Evolutionary conservation across 768 basidiomycete species (phyloP), one percentile per base, ranked within the genome.

Genomic region (Cubamyces sp.): DNA sequence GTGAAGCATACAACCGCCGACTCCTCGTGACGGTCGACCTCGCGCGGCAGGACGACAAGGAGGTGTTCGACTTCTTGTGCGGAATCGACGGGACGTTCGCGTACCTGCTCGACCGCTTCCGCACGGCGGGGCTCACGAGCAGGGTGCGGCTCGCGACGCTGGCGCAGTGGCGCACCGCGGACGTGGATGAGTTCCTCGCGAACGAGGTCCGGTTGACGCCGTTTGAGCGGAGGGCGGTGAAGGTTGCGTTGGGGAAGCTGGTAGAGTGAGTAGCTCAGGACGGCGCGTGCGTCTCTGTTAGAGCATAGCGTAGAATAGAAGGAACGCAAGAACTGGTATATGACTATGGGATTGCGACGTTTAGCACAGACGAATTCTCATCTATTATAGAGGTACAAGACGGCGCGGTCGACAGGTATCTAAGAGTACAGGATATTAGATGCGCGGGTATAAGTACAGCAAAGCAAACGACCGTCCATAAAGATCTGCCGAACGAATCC

Each of bases 381-480:
- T 56, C 54, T 56, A 56, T 56, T n/a, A 39, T 19, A 21, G 21
- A 55, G 30, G 23, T 46, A 56, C 54, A 56, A 21, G 16, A 46
- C 54, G 25, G 21, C 52, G 16, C 42, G 18, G n/a, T 56, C 43
- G 45, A 46, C 43, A 47, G 54, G 54, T 43, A 56, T 45, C 37
- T 56, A 56, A 7, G 28, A 30, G 28, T 46, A 55, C 54, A 56
- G 43, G 54, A 28, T 56, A 56, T 46, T 46, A 56, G 43, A 37
- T 56, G 47, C 34, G 9, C 11, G 43, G 54, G 54, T 56, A 56
- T 56, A 56, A 56, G 54, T 56, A 56, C 43, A 56, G 19, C 41
- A 30, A 46, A 23, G 23, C 34, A 34, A 34, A 6, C 9, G 34
- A 34, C 34, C 34, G 34, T 34, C 34, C 34, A 5, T 34, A 5